A percentile compares a stretch with the other conserved stretches of the same genome.
Conservation (phyloP, 148 eudicot genomes). For the Hydrangea macrophylla region DNA sequence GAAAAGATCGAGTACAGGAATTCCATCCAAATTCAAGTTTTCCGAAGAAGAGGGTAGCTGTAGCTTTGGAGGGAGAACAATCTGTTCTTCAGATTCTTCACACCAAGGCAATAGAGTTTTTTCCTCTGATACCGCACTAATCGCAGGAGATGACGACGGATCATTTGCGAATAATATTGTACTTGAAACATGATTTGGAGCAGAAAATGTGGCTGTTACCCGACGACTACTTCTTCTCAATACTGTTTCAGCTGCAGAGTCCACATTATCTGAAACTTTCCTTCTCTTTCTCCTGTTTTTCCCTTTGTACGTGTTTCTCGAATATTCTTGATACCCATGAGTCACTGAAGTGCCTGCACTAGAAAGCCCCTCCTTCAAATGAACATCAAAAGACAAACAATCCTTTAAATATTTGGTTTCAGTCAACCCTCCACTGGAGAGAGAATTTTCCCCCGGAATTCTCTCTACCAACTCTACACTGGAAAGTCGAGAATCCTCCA, state of each 20-base stretch:
- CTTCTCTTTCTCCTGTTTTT: slow-evolving; percentile 50
- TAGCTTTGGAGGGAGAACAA: slow-evolving; percentile 47
- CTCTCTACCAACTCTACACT: slow-evolving; percentile 25
- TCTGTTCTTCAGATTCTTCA: slow-evolving; percentile 31
- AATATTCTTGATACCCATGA: slow-evolving; percentile 29
- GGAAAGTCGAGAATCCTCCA: slow-evolving; percentile 15
- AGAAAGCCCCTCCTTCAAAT: slow-evolving; percentile 22
- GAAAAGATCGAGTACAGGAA: slow-evolving; percentile 67
- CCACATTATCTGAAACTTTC: slow-evolving; percentile 27
- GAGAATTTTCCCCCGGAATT: slow-evolving; percentile 14
- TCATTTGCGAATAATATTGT: slow-evolving; percentile 26
- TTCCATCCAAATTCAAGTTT: slow-evolving; percentile 51
- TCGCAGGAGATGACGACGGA: slow-evolving; percentile 33
- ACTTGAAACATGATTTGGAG: slow-evolving; percentile 26
- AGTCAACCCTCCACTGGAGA: not conserved
- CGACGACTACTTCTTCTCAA: slow-evolving; percentile 85
- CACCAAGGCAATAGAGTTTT: slow-evolving; percentile 19
- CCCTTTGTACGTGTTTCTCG: slow-evolving; percentile 24
- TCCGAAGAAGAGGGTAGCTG: slow-evolving; percentile 78
- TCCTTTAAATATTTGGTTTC: not conserved
- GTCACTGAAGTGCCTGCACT: slow-evolving; percentile 23
- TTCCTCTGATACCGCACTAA: slow-evolving; percentile 44
- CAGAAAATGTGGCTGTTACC: slow-evolving; percentile 32
- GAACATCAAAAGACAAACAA: slow-evolving; percentile 11
- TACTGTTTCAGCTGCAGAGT: slow-evolving; percentile 39